Percentiles rank a stretch among this genome's conserved stretches.
These are phyloP conservation scores for Euryodendron excelsum DNA, from an alignment of 148 eudicot species.

Conservation along the genomic window DNA sequence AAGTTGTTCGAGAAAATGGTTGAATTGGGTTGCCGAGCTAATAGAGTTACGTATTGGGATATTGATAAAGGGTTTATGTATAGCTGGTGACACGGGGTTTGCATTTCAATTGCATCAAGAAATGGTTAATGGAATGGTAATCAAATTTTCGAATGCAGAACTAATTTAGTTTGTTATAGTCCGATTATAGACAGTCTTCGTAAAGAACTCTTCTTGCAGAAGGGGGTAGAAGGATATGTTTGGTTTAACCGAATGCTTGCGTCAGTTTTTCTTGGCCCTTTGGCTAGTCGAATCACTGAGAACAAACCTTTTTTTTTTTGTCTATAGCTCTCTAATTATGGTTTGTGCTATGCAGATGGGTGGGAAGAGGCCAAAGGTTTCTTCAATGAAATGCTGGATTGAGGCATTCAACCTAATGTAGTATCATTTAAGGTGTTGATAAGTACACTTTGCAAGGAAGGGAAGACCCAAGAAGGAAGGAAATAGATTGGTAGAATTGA, in stretches of 20 bases:
- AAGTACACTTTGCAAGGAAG: slow-evolving; percentile 22
- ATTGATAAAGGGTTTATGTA: slow-evolving; percentile 29
- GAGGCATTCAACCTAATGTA: slow-evolving; percentile 30
- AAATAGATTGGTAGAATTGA: slow-evolving; percentile 22
- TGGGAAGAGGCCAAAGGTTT: slow-evolving; percentile 25
- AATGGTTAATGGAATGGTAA: slow-evolving; percentile 14
- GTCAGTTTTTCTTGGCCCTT: too few species aligned
- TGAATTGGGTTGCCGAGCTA: slow-evolving; percentile 28
- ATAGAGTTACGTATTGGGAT: slow-evolving; percentile 25
- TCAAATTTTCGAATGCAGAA: slow-evolving; percentile 4
- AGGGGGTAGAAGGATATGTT: slow-evolving; percentile 1
- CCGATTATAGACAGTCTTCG: slow-evolving; percentile 35
- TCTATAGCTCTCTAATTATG: slow-evolving; percentile 32
- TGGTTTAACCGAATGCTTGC: slow-evolving; percentile 29
- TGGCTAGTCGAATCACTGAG: too few species aligned
- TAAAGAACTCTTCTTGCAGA: slow-evolving; percentile 28
- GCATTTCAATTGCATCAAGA: slow-evolving; percentile 26
- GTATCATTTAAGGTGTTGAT: slow-evolving; percentile 22
- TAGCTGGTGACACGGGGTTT: slow-evolving; percentile 15
- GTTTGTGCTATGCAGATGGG: slow-evolving; percentile 17
- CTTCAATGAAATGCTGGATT: slow-evolving; percentile 31
- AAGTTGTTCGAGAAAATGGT: slow-evolving; percentile 20
- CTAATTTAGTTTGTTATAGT: slow-evolving; percentile 24
- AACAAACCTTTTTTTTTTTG: too few species aligned
- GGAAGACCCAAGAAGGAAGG: slow-evolving; percentile 23